phyloP scores from a whole-genome alignment of 2,329 filamentous ascomycete species.

The Pseudopithomyces maydicus region DNA sequence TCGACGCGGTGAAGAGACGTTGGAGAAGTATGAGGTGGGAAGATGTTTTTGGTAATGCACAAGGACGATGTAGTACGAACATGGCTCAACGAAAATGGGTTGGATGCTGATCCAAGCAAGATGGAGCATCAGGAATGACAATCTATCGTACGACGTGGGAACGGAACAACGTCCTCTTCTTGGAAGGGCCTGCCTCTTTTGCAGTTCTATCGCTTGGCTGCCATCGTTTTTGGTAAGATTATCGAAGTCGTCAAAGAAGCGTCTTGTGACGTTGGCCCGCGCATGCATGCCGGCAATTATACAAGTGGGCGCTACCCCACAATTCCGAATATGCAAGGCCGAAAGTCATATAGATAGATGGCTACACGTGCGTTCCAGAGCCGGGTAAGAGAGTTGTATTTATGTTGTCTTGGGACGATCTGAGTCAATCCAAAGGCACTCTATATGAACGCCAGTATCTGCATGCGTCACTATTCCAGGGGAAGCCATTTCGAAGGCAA shows the following conservation, averaged over 20 bases:
- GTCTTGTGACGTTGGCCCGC: neutral
- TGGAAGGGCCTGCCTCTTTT: neutral
- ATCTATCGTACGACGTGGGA: too few relatives aligned
- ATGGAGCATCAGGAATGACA: too few relatives aligned
- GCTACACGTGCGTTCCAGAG: conserved; percentile 13
- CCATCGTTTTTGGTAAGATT: too few relatives aligned
- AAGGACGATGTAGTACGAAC: neutral
- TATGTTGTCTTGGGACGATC: too few relatives aligned
- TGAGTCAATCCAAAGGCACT: conserved; percentile 1
- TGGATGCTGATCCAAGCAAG: neutral
- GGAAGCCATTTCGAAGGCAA: neutral
- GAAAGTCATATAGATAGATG: conserved; percentile 17
- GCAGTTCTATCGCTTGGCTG: too few relatives aligned
- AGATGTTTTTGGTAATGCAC: neutral
- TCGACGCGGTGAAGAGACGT: conserved; percentile 20
- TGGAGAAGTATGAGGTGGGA: conserved; percentile 12
- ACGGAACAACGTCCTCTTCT: too few relatives aligned
- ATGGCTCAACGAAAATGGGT: neutral
- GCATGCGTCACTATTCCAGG: conserved; percentile 5
- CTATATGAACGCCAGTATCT: neutral
- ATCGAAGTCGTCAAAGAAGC: too few relatives aligned
- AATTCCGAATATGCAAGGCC: conserved; percentile 14
- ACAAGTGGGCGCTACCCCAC: conserved; percentile 13
- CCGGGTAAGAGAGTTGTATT: neutral
- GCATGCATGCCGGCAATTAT: conserved; percentile 6